Evolutionary conservation across 1,139 yeast species (phyloP).

Genomic region (Candida sojae): DNA sequence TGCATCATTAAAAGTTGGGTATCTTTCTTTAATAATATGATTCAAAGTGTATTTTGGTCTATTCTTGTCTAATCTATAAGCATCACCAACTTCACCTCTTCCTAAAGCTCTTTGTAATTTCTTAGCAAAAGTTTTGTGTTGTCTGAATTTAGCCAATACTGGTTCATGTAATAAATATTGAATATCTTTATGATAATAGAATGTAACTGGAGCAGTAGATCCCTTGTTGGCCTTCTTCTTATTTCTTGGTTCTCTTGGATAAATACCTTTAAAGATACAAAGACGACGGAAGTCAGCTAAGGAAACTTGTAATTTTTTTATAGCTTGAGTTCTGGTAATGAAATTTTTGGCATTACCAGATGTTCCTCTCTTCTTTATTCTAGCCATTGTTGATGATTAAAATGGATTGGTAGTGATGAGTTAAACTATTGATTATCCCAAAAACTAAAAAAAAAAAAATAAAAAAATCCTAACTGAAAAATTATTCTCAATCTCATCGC

Average conservation of each 20-base stretch:
- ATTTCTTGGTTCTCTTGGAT: conserved; percentile 95
- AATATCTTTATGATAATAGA: conserved; percentile 91
- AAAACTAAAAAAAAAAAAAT: background rate
- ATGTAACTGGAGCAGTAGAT: conserved; percentile 92
- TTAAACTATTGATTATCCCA: too few relatives aligned
- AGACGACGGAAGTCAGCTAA: conserved; percentile 97
- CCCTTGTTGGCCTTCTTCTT: conserved; percentile 98
- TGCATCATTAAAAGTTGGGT: conserved; percentile 92
- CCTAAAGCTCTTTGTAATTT: conserved; percentile 90
- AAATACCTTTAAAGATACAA: conserved; percentile 95
- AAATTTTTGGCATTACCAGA: conserved; percentile 91
- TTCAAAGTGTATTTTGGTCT: conserved; percentile 87
- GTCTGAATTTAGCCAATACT: conserved; percentile 86
- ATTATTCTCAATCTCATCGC: too few relatives aligned
- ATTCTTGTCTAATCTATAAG: conserved; percentile 74
- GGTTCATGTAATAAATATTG: conserved; percentile 97
- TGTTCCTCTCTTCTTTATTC: conserved; percentile 76
- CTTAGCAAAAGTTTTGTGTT: conserved; percentile 91
- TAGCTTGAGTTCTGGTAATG: conserved; percentile 94
- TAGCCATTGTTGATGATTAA: conserved; percentile 13
- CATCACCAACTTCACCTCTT: conserved; percentile 87
- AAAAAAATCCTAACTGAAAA: too few relatives aligned
- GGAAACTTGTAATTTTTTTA: conserved; percentile 87
- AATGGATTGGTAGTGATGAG: background rate
- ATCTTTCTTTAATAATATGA: conserved; percentile 89